A percentile compares a stretch with the other conserved stretches of the same genome.
phyloP scores from a whole-genome alignment of 2,329 filamentous ascomycete species.

The Rutstroemia sp. region DNA sequence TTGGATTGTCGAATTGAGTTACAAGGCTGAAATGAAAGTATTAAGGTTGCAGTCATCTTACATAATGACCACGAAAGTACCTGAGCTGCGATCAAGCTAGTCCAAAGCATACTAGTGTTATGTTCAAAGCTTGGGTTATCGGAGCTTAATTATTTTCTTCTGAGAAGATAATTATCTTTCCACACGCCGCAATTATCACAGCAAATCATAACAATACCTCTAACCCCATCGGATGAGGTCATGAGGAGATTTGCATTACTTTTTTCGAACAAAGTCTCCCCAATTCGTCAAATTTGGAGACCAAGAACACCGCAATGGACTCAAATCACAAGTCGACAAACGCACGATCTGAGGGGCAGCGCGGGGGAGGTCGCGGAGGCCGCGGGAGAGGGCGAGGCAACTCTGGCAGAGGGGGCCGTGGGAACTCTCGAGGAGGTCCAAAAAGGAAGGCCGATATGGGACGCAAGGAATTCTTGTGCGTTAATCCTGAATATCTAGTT shows the following conservation, averaged over 20 bases:
- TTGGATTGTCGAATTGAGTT: background rate
- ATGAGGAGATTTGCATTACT: background rate
- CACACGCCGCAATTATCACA: too few relatives aligned
- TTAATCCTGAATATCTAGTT: constrained; percentile 12
- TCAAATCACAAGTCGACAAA: constrained; percentile 8
- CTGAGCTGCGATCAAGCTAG: too few relatives aligned
- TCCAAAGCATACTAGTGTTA: too few relatives aligned
- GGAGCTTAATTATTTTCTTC: background rate
- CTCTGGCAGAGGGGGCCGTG: constrained; percentile 31
- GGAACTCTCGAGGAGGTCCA: constrained; percentile 28
- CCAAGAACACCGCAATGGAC: constrained; percentile 10
- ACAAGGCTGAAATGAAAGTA: background rate
- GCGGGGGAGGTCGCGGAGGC: constrained; percentile 15
- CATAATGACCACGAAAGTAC: background rate
- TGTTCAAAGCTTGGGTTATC: background rate
- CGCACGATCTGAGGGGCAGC: constrained; percentile 10
- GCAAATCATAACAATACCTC: background rate
- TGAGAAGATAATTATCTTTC: background rate
- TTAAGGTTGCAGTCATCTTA: background rate
- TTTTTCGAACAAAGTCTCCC: background rate
- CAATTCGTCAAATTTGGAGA: background rate
- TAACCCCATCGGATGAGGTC: background rate
- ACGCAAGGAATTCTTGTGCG: constrained; percentile 57
- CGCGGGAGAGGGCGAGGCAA: constrained; percentile 16
- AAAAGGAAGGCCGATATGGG: constrained; percentile 62